A percentile compares a stretch with the other conserved stretches of the same genome.
Conservation (phyloP, 2,329 filamentous ascomycete genomes). For the Huntiella savannae region DNA sequence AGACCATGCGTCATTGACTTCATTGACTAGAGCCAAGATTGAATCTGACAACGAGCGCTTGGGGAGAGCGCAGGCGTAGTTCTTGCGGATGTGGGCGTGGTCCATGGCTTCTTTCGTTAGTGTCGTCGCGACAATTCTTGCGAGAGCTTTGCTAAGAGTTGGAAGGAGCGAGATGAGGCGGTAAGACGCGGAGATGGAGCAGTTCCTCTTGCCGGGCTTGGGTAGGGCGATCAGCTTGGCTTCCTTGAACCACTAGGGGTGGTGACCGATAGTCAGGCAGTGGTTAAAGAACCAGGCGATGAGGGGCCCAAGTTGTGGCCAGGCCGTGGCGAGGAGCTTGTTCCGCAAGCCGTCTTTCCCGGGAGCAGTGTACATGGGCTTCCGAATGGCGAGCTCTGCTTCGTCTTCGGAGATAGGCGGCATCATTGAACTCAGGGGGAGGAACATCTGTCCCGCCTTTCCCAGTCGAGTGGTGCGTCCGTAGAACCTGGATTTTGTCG, state of each 20-base stretch:
- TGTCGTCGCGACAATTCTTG: slow-evolving; percentile 14
- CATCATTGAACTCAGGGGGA: not conserved
- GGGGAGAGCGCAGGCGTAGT: slow-evolving; percentile 14
- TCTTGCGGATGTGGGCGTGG: slow-evolving; percentile 12
- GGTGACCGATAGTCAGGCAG: not conserved
- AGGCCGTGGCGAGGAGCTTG: not conserved
- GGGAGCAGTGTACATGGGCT: not conserved
- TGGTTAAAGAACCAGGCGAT: slow-evolving; percentile 10
- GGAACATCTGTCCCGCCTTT: not conserved
- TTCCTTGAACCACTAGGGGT: not conserved
- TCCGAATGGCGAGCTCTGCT: not conserved
- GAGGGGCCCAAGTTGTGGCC: slow-evolving; percentile 10
- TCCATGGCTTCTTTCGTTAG: slow-evolving; percentile 13
- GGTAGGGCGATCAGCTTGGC: not conserved
- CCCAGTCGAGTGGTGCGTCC: not conserved
- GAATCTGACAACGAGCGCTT: slow-evolving; percentile 13
- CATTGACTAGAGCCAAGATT: slow-evolving; percentile 11
- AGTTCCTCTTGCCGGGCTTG: slow-evolving; percentile 12
- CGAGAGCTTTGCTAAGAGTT: slow-evolving; percentile 16
- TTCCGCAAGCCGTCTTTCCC: not conserved
- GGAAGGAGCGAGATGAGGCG: slow-evolving; percentile 15
- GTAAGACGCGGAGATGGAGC: slow-evolving; percentile 12
- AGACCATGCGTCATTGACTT: not conserved
- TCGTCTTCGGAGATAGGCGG: not conserved
- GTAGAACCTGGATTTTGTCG: not conserved